Evolutionary conservation across 2,329 filamentous ascomycete genomes (phyloP).

Genomic region (Fusarium albidum): DNA sequence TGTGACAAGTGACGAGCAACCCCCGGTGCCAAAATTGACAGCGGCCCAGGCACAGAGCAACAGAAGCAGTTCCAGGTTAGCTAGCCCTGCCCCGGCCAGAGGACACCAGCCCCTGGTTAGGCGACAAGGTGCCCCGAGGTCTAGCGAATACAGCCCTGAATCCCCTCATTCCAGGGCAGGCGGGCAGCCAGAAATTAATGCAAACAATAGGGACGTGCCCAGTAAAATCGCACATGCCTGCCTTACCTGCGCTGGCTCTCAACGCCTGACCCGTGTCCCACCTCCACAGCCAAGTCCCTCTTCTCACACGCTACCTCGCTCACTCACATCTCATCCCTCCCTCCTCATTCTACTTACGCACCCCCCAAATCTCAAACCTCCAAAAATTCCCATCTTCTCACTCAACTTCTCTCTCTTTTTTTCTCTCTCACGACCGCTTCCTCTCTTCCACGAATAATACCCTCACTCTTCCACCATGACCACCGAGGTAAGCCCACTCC

Average conservation of each 20-base stretch:
- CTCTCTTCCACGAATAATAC: slow-evolving; percentile 32
- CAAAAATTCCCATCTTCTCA: slow-evolving; percentile 35
- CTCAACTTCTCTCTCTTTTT: slow-evolving; percentile 29
- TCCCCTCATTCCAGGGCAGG: slow-evolving; percentile 8
- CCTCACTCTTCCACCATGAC: slow-evolving; percentile 43
- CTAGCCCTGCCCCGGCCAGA: not conserved
- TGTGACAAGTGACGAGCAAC: slow-evolving; percentile 2
- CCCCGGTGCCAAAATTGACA: slow-evolving; percentile 13
- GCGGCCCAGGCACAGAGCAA: not conserved
- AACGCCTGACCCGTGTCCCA: slow-evolving; percentile 39
- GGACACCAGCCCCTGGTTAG: not conserved
- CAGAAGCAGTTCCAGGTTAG: not conserved
- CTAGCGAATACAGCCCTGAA: slow-evolving; percentile 11
- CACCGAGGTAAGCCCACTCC: slow-evolving; percentile 44
- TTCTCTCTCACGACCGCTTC: slow-evolving; percentile 30
- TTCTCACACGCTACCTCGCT: slow-evolving; percentile 26
- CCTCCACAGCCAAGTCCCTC: slow-evolving; percentile 33
- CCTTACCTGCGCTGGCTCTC: slow-evolving; percentile 21
- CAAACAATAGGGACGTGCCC: slow-evolving; percentile 3
- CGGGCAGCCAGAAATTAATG: slow-evolving; percentile 16
- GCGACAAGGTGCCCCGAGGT: not conserved
- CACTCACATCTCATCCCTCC: slow-evolving; percentile 31
- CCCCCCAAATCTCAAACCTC: slow-evolving; percentile 41
- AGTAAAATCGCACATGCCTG: slow-evolving; percentile 8
- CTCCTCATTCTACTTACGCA: slow-evolving; percentile 36